Percentiles rank a stretch among this genome's conserved stretches.
Evolutionary conservation across 148 eudicot genomes (phyloP).

Genomic region (Euryodendron excelsum): DNA sequence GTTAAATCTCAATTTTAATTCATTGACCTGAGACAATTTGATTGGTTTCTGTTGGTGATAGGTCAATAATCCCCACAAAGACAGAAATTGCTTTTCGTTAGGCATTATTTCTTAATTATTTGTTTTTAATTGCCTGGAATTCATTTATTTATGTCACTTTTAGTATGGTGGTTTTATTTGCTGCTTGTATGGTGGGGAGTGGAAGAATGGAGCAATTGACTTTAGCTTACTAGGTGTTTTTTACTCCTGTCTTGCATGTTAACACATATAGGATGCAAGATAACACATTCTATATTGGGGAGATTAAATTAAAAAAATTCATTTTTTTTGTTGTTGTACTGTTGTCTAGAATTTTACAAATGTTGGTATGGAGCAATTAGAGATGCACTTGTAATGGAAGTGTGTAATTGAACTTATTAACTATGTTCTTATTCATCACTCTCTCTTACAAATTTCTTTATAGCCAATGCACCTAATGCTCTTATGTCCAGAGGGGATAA

Average conservation of each 20-base stretch:
- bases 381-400: too few relatives aligned
- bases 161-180: not conserved
- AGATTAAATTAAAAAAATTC: not conserved
- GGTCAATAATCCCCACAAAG: conserved; percentile 2
- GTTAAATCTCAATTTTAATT: not conserved
- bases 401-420: not conserved
- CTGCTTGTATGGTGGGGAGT: not conserved
- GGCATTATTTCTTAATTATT: not conserved
- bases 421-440: not conserved
- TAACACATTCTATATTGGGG: too few relatives aligned
- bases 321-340: not conserved
- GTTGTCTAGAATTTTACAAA: not conserved
- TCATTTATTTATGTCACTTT: not conserved
- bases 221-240: not conserved
- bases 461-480: not conserved
- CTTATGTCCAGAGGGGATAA: not conserved
- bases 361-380: too few relatives aligned
- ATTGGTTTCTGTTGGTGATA: not conserved
- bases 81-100: not conserved
- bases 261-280: too few relatives aligned
- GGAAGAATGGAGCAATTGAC: not conserved
- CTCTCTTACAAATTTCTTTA: not conserved
- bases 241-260: not conserved
- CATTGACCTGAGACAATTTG: not conserved
- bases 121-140: not conserved